These are phyloP conservation scores for Pichia rugopelliculosa DNA, from an alignment of 805 yeast species.

Conservation along the genomic window DNA sequence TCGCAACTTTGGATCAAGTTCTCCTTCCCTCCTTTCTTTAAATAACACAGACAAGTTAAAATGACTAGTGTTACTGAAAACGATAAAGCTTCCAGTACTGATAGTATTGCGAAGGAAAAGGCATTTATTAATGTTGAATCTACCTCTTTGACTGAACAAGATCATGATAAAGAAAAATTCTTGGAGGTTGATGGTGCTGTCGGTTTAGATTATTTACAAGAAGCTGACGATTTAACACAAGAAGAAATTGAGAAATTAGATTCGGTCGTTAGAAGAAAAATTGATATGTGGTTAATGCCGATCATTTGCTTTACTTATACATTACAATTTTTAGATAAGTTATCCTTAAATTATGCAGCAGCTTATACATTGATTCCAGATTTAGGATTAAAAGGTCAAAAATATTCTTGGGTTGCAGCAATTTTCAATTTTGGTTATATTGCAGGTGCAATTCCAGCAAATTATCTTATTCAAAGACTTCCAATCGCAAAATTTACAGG, in stretches of 20 bases:
- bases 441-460: slow-evolving; percentile 36
- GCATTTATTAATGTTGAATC: background rate
- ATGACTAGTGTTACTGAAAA: background rate
- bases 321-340: slow-evolving; percentile 32
- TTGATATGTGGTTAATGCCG: slow-evolving; percentile 19
- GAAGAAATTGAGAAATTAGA: background rate
- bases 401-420: slow-evolving; percentile 40
- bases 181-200: background rate
- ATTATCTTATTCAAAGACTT: slow-evolving; percentile 35
- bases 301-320: slow-evolving; percentile 25
- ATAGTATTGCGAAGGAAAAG: background rate
- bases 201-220: background rate
- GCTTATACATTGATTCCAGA: slow-evolving; percentile 37
- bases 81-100: background rate
- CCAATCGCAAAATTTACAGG: slow-evolving; percentile 48
- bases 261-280: slow-evolving; percentile 10
- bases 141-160: background rate
- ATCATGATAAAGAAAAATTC: background rate
- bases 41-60: background rate
- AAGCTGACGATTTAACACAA: background rate
- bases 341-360: slow-evolving; percentile 37
- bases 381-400: slow-evolving; percentile 32
- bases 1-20: no score
- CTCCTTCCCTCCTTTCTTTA: no score
- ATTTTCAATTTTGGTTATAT: slow-evolving; percentile 35